Base-by-base conservation (phyloP, 2,329 filamentous ascomycete genomes). In the Ceratocystis cubensis region DNA sequence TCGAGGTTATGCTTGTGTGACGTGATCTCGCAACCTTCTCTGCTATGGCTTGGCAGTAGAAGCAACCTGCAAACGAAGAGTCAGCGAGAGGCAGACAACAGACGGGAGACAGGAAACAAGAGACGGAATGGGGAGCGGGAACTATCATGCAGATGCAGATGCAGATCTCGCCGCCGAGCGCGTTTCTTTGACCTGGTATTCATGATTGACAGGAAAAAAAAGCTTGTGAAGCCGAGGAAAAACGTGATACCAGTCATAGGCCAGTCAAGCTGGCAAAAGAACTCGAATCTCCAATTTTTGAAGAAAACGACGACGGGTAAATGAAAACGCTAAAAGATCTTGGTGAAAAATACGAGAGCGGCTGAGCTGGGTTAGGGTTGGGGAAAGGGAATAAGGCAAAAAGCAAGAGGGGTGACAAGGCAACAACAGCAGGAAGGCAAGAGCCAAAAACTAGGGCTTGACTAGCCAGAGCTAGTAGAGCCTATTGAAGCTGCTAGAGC, bases 1-100 rank as follows among this genome's bases (percentile, higher is more conserved):
- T 50, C 48, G 17, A 50, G 48, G n/a, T 25, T 25, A 50, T 50
- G 48, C 48, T 57, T 57, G 53, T 57, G 53, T 33, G 25, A 57
- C 53, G 22, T 57, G 53, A 57, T 57, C 15, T 3, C 13, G 37
- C 37, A 15, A 41, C 37, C 37, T 37, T 13, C 33, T 57, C 30
- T 28, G 3, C 7, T 1, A 33, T 57, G 48, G n/a, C 48, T 57
- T 57, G 53, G 53, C 53, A 30, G 22, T 13, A 41, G 37, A 41
- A 41, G 37, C 37, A 41, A 41, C 13, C 10, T 41, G 37, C 37
- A 20, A 53, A 53, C 10, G 48, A 53, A 53, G 48, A 53, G 48
- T 8, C 15, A 30, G 53, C 20, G 25, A 57, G 10, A 22, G 28
- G 22, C 22, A 57, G 48, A 33, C 10, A 57, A 3, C 25, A 33